Evolutionary conservation across 371 early-diverging fungal genomes (phyloP).

Genomic region (Mucor velutinosus): DNA sequence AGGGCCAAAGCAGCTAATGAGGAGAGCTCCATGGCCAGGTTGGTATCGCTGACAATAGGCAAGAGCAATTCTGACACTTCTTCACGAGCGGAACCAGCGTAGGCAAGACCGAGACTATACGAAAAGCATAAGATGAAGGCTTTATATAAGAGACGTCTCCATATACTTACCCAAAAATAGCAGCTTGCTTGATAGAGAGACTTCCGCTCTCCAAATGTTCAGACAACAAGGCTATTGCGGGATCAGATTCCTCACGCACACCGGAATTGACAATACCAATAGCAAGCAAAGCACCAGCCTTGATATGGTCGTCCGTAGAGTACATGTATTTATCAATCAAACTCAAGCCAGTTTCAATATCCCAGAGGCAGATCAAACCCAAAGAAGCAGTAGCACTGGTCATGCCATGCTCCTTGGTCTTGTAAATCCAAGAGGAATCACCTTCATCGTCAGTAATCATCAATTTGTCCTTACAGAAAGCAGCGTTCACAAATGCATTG

Average conservation of each 20-base stretch:
- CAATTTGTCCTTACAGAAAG: constrained; percentile 94
- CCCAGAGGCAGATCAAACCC: constrained; percentile 93
- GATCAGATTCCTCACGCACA: constrained; percentile 90
- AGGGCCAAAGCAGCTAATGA: constrained; percentile 90
- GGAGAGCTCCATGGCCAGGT: constrained; percentile 87
- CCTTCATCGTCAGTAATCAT: constrained; percentile 73
- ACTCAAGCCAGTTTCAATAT: constrained; percentile 87
- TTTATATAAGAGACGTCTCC: background rate
- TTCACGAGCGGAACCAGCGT: constrained; percentile 89
- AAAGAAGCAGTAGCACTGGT: constrained; percentile 94
- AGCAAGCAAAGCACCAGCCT: constrained; percentile 95
- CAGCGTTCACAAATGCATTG: constrained; percentile 97
- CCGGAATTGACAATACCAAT: constrained; percentile 92
- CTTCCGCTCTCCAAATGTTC: constrained; percentile 77
- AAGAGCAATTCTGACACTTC: constrained; percentile 84
- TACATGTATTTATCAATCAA: constrained; percentile 94
- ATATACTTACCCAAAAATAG: constrained; percentile 67
- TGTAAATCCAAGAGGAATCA: constrained; percentile 87
- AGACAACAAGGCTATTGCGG: constrained; percentile 88
- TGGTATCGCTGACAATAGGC: constrained; percentile 84
- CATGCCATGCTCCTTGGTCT: constrained; percentile 97
- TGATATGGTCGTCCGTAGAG: constrained; percentile 85
- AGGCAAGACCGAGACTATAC: constrained; percentile 88
- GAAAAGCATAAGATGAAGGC: background rate
- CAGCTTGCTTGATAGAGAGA: constrained; percentile 56